A percentile compares a stretch with the other conserved stretches of the same genome.
phyloP scores from a whole-genome alignment of 2,329 filamentous ascomycete species.

The Colletotrichum viniferum region DNA sequence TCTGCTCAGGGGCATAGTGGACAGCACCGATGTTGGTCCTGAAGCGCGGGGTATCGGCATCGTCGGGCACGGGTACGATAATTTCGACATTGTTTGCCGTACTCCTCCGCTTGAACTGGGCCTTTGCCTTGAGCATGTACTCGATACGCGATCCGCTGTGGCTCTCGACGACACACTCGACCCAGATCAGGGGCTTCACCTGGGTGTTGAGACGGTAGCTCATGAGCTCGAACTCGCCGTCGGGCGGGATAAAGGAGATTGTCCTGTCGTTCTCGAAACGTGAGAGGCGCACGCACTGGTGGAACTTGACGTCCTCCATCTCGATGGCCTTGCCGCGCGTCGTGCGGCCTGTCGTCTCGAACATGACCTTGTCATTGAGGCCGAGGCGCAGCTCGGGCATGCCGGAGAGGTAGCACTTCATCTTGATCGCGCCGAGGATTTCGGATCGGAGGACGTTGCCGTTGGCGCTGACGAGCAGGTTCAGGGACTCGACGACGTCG shows the following conservation, averaged over 20 bases:
- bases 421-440: constrained; percentile 96
- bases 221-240: constrained; percentile 99
- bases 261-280: constrained; percentile 98
- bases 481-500: constrained; percentile 95
- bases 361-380: constrained; percentile 99
- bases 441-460: constrained; percentile 96
- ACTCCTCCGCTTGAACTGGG: constrained; percentile 96
- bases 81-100: constrained; percentile 99
- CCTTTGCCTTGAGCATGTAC: constrained; percentile 98
- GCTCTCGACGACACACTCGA: constrained; percentile 95
- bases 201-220: constrained; percentile 98
- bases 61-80: constrained; percentile 93
- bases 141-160: constrained; percentile 96
- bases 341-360: constrained; percentile 93
- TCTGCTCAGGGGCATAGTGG: constrained; percentile 96
- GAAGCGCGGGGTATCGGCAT: constrained; percentile 95
- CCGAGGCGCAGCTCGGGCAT: constrained; percentile 97
- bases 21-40: constrained; percentile 96
- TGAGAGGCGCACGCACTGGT: constrained; percentile 94
- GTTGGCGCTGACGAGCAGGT: constrained; percentile 90
- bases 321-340: constrained; percentile 97
- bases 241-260: constrained; percentile 97
- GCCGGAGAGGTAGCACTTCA: constrained; percentile 98
- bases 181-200: constrained; percentile 98
- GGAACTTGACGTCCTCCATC: constrained; percentile 99